phyloP scores from a whole-genome alignment of 2,329 filamentous ascomycete genomes.

The Fusarium luffae region DNA sequence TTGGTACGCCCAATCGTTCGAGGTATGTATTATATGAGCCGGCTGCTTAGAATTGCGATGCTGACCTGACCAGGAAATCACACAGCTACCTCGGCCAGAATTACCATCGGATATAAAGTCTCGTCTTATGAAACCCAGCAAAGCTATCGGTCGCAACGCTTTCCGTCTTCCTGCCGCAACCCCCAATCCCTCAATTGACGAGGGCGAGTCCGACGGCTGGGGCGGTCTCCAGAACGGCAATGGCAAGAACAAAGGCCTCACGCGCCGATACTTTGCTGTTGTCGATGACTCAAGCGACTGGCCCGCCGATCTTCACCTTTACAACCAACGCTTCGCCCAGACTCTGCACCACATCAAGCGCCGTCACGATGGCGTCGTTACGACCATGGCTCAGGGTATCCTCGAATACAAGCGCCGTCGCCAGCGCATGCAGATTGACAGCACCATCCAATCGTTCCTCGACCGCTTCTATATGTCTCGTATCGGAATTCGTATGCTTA shows the following conservation, averaged over 20 bases:
- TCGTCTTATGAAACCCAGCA: constrained; percentile 77
- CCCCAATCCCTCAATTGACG: constrained; percentile 87
- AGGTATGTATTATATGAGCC: constrained; percentile 66
- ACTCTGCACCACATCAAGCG: constrained; percentile 94
- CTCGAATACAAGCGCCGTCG: constrained; percentile 97
- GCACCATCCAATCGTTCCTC: constrained; percentile 96
- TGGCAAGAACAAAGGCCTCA: constrained; percentile 60
- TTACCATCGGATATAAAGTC: constrained; percentile 81
- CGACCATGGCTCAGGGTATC: constrained; percentile 97
- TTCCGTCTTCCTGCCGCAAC: constrained; percentile 84
- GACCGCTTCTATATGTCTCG: constrained; percentile 99
- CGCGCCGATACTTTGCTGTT: constrained; percentile 82
- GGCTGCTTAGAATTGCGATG: not conserved
- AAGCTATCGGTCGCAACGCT: constrained; percentile 64
- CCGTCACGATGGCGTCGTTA: constrained; percentile 95
- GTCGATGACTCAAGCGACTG: constrained; percentile 90
- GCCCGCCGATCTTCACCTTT: constrained; percentile 93
- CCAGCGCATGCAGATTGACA: constrained; percentile 98
- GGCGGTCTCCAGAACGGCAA: constrained; percentile 58
- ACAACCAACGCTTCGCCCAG: constrained; percentile 91
- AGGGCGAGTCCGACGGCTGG: constrained; percentile 80
- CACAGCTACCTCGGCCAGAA: constrained; percentile 80
- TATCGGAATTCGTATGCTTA: constrained; percentile 98
- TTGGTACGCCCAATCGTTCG: constrained; percentile 99
- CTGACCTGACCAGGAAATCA: constrained; percentile 78